Evolutionary conservation across 257 asterid genomes (phyloP).

Genomic region (Handroanthus guayacan): DNA sequence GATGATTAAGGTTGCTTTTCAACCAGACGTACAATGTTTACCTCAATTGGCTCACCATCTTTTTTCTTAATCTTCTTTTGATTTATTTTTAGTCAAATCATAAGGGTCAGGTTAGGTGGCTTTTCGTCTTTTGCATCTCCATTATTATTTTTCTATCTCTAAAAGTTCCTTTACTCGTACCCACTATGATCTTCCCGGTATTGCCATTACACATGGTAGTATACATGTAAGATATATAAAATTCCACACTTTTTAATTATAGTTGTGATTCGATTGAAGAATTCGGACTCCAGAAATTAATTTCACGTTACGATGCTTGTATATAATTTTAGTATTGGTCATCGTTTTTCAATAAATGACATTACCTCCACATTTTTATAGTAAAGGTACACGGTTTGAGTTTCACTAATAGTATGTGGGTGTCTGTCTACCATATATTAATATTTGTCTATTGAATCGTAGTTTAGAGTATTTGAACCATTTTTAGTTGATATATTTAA

Average conservation of each 20-base stretch:
- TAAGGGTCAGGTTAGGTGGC: conserved; percentile 39
- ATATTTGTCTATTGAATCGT: too few species aligned
- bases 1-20: not conserved
- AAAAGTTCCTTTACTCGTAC: conserved; percentile 34
- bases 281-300: not conserved
- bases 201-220: conserved; percentile 15
- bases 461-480: too few species aligned
- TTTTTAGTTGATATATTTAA: too few species aligned
- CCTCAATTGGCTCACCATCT: not conserved
- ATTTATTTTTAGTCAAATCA: conserved; percentile 21
- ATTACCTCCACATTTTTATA: too few species aligned
- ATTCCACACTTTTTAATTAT: not conserved
- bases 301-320: not conserved
- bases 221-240: not conserved
- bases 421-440: too few species aligned
- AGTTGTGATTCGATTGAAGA: not conserved
- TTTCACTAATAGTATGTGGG: too few species aligned
- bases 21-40: not conserved
- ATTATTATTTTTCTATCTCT: not conserved
- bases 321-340: not conserved
- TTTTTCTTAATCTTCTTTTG: not conserved
- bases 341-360: too few species aligned
- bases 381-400: too few species aligned
- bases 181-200: conserved; percentile 23
- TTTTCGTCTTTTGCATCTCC: conserved; percentile 10